phyloP scores from a whole-genome alignment of 805 yeast species.

The Cyberlindnera amylophila region DNA sequence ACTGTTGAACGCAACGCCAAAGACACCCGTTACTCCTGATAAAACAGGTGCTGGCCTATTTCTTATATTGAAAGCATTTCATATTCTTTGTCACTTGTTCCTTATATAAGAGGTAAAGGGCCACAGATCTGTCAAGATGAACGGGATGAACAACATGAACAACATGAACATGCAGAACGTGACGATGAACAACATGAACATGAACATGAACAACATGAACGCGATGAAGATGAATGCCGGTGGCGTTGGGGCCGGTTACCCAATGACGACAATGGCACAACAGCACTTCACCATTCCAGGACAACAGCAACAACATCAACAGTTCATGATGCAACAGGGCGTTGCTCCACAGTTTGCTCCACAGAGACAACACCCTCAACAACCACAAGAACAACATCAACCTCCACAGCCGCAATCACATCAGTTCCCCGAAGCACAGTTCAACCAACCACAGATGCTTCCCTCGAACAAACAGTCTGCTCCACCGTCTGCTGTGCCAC shows the following conservation, averaged over 20 bases:
- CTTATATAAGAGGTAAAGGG: not conserved
- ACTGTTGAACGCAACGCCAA: no score
- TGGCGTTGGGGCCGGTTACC: not conserved
- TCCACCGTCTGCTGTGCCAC: not conserved
- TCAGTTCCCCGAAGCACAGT: not conserved
- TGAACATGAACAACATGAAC: constrained; percentile 13
- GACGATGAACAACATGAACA: constrained; percentile 12
- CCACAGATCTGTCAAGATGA: constrained; percentile 1
- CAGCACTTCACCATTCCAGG: constrained; percentile 5
- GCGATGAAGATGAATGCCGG: constrained; percentile 5
- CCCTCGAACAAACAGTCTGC: not conserved
- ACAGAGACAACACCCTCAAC: constrained; percentile 7
- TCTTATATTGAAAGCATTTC: no score
- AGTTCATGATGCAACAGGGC: constrained; percentile 13
- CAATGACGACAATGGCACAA: constrained; percentile 1
- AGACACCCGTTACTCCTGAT: not conserved
- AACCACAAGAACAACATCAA: constrained; percentile 10
- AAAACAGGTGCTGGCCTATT: no score
- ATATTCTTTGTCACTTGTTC: no score
- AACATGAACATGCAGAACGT: constrained; percentile 7
- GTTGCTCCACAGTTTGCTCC: constrained; percentile 11
- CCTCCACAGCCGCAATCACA: constrained; percentile 10
- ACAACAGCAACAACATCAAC: constrained; percentile 9
- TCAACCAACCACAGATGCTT: no score
- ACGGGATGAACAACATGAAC: constrained; percentile 8